Conservation (phyloP, 2,329 filamentous ascomycete species). For the Berkeleyomyces basicola region DNA sequence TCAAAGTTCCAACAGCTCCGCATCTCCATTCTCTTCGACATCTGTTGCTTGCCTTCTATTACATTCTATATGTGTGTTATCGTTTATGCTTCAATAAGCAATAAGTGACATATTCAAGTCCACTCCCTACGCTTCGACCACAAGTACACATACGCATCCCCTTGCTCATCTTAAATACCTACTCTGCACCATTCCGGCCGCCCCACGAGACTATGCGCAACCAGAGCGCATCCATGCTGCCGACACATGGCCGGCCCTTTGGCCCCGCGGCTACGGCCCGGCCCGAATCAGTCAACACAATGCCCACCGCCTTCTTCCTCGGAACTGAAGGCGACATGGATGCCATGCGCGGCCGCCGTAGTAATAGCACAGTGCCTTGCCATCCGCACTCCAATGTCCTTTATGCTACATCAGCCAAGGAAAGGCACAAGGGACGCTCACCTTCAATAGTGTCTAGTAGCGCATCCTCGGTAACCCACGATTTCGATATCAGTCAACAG, state of each 20-base stretch:
- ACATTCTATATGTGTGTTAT: not conserved
- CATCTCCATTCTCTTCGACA: not conserved
- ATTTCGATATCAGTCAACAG: not conserved
- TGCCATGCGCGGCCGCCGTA: not conserved
- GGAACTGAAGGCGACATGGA: conserved; percentile 9
- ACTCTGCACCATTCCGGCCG: not conserved
- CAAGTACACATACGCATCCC: not conserved
- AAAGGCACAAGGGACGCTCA: not conserved
- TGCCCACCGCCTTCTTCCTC: conserved; percentile 2
- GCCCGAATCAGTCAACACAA: not conserved
- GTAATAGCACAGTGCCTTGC: not conserved
- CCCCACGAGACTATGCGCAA: conserved; percentile 1
- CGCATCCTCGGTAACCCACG: not conserved
- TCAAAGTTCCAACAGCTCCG: not conserved
- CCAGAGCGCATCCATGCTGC: not conserved
- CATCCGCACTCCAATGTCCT: not conserved
- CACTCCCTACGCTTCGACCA: not conserved
- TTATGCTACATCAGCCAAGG: not conserved
- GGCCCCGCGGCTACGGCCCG: not conserved
- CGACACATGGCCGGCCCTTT: not conserved
- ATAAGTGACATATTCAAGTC: not conserved
- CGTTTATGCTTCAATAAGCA: not conserved
- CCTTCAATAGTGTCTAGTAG: not conserved
- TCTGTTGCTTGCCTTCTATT: too few species aligned
- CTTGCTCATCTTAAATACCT: too few species aligned